Conservation (phyloP, 305 asterid species). For the Striga hermonthica region DNA sequence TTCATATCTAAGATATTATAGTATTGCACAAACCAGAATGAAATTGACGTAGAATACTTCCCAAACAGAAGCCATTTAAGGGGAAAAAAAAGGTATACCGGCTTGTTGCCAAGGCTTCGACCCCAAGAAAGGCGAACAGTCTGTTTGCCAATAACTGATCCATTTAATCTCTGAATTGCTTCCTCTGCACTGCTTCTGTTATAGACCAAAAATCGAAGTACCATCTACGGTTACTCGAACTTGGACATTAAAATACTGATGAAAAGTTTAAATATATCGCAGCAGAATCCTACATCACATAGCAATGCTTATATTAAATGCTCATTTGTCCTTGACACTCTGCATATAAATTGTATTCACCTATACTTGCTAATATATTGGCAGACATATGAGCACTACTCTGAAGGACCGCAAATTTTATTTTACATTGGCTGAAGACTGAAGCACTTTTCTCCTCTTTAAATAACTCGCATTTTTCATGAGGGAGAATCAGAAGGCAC, state of each 20-base stretch:
- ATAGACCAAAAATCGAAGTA: slow-evolving; percentile 17
- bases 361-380: too few relatives aligned
- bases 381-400: too few relatives aligned
- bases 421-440: too few relatives aligned
- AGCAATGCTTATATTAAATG: too few relatives aligned
- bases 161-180: slow-evolving; percentile 76
- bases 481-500: not conserved
- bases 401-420: too few relatives aligned
- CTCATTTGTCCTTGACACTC: too few relatives aligned
- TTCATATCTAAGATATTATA: not conserved
- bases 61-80: not conserved
- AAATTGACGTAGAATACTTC: not conserved
- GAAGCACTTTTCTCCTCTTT: too few relatives aligned
- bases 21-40: not conserved
- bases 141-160: slow-evolving; percentile 75
- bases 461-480: not conserved
- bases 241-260: too few relatives aligned
- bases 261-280: too few relatives aligned
- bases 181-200: slow-evolving; percentile 81
- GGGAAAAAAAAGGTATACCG: slow-evolving; percentile 42
- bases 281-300: too few relatives aligned
- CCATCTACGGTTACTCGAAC: not conserved
- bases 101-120: slow-evolving; percentile 70
- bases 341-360: too few relatives aligned
- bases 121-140: slow-evolving; percentile 98